Evolutionary conservation across 2,329 filamentous ascomycete species (phyloP), one percentile per base, ranked within the genome.

Genomic region (Xylogone sp.): DNA sequence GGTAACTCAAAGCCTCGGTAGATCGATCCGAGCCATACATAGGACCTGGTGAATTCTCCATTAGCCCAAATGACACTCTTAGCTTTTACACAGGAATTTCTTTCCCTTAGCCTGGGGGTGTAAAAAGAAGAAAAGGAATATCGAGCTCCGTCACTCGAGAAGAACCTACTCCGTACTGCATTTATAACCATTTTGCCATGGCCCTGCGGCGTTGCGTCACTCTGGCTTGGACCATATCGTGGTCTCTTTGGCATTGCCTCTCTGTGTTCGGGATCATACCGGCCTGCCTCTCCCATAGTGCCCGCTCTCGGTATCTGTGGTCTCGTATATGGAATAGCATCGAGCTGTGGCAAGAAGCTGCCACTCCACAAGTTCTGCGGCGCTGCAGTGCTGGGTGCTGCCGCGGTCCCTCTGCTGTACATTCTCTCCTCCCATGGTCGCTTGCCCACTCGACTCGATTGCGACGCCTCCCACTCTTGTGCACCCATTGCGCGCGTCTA

Each of bases 401-500:
- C 60, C n/a, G 34, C 34, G 8, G 34, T 16, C n/a, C 34, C n/a
- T 27, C 24, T 27, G 24, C 24, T 27, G 24, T 27, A 27, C 34
- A 39, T 13, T 16, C 10, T 39, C 34, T 39, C n/a, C 48, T 63
- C 59, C 62, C 62, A 64, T 58, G 59, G 62, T 42, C 62, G 59
- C 54, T 64, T 65, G 52, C 56, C 57, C 48, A 57, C 31, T 52
- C 55, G 59, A 55, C 51, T 53, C 46, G 53, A 58, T 52, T 60
- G 62, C 54, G 61, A 59, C 48, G 56, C 52, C 42, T 64, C 58
- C 56, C 53, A 47, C 51, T 56, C 59, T 57, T 54, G 58, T 60
- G 56, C 62, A 57, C 64, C 62, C 62, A 65, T 65, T 56, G 62
- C 56, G 34, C 34, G 34, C 34, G 34, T 39, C 58, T 59, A 43